Evolutionary conservation across 2,329 filamentous ascomycete species (phyloP), one percentile per base, ranked within the genome.

Genomic region (Nemania sp.): DNA sequence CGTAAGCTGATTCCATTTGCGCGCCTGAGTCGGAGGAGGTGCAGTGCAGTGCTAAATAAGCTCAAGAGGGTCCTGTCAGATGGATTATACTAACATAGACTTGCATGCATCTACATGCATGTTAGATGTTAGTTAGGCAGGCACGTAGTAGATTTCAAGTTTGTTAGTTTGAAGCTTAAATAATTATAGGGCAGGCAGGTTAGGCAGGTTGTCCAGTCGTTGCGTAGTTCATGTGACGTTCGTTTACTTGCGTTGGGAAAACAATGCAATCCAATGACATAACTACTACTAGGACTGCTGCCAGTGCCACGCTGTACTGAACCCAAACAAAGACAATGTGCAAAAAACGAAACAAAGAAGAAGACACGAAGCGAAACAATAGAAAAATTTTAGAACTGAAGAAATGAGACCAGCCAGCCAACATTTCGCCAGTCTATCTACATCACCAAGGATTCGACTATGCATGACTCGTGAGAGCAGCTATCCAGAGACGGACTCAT

Each of bases 101-200:
- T n/a, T n/a, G n/a, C n/a, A n/a, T n/a, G n/a, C n/a, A n/a, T n/a
- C n/a, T n/a, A n/a, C n/a, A n/a, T n/a, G 42, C 37, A 22, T 26
- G 17, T 40, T 46, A 42, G 22, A 43, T 28, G 28, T 36, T 33
- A 20, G 34, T n/a, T n/a, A n/a, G n/a, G n/a, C n/a, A n/a, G n/a
- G n/a, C n/a, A n/a, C n/a, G 23, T 49, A 41, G 19, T 28, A 11
- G 34, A 40, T 46, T 40, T 20, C n/a, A n/a, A 39, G 36, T 49
- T 52, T 44, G 28, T 37, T 56, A 48, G 49, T 23, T 26, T 14
- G 9, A 44, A 24, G 49, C 44, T 44, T 44, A 52, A n/a, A n/a
- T n/a, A n/a, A n/a, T n/a, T n/a, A n/a, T n/a, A n/a, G n/a, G n/a
- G n/a, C n/a, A n/a, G n/a, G n/a, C n/a, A 31, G 28, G 28, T 43